phyloP scores from a whole-genome alignment of 495 filamentous ascomycete genomes.

The Neurospora sp. region DNA sequence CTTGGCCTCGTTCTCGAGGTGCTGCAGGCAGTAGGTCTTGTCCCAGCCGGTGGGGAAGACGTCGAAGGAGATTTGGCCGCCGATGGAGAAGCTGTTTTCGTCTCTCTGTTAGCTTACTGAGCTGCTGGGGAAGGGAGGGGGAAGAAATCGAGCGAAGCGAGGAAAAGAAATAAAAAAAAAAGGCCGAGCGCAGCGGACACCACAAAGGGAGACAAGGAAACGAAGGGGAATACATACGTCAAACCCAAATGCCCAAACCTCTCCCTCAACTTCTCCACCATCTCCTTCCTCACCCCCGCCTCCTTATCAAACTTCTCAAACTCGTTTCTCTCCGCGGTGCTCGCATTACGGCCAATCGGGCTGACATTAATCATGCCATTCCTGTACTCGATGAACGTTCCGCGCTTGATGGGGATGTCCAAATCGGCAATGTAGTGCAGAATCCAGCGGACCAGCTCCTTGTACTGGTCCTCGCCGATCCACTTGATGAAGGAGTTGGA shows the following conservation, averaged over 20 bases:
- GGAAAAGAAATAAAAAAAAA: background rate
- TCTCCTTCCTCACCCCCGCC: slow-evolving; percentile 58
- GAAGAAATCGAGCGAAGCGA: background rate
- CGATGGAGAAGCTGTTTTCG: slow-evolving; percentile 66
- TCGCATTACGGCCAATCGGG: slow-evolving; percentile 88
- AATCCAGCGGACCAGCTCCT: slow-evolving; percentile 74
- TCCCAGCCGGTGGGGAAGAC: slow-evolving; percentile 97
- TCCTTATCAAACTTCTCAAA: slow-evolving; percentile 70
- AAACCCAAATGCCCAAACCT: slow-evolving; percentile 75
- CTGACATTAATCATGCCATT: slow-evolving; percentile 96
- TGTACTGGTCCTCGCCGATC: slow-evolving; percentile 88
- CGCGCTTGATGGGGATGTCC: slow-evolving; percentile 80
- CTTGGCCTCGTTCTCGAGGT: slow-evolving; percentile 73
- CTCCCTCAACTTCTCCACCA: slow-evolving; percentile 67
- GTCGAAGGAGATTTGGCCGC: slow-evolving; percentile 96
- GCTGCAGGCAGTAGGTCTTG: slow-evolving; percentile 92
- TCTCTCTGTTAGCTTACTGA: background rate
- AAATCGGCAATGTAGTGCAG: slow-evolving; percentile 85
- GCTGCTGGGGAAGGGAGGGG: background rate
- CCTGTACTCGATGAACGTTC: slow-evolving; percentile 93
- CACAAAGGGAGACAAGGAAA: background rate
- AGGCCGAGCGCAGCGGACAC: background rate
- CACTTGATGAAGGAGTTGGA: slow-evolving; percentile 80
- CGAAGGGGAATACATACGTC: slow-evolving; percentile 48
- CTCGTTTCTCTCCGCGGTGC: slow-evolving; percentile 63